These are phyloP conservation scores for Coemansia sp. DNA, from an alignment of 192 early-diverging fungal genomes.

Conservation along the genomic window DNA sequence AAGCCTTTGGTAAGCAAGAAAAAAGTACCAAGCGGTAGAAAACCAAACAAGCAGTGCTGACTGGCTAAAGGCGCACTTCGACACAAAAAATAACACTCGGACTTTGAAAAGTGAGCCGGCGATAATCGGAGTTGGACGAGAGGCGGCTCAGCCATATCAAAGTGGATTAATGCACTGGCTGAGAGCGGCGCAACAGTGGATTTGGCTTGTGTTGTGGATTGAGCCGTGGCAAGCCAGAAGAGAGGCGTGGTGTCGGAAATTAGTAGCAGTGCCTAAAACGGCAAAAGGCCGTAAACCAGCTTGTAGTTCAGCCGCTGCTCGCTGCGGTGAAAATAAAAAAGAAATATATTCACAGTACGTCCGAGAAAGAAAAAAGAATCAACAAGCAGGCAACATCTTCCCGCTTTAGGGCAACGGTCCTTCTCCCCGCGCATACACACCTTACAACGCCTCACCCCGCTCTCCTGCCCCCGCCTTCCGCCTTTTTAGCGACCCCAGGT, in stretches of 20 bases:
- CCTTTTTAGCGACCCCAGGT: conserved; percentile 6
- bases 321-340: not conserved
- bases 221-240: conserved; percentile 5
- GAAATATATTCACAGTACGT: not conserved
- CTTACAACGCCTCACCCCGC: conserved; percentile 1
- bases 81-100: not conserved
- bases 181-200: not conserved
- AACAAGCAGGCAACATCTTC: not conserved
- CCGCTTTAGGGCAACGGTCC: not conserved
- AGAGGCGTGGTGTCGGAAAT: not conserved
- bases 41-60: not conserved
- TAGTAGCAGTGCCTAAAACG: conserved; percentile 1
- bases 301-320: conserved; percentile 5
- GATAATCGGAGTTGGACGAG: not conserved
- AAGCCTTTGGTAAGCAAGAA: conserved; percentile 2
- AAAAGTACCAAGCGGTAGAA: not conserved
- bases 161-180: not conserved
- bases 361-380: not conserved
- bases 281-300: not conserved
- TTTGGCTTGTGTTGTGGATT: conserved; percentile 1
- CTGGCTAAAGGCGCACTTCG: not conserved
- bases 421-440: not conserved
- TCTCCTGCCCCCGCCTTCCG: not conserved
- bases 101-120: not conserved
- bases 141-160: not conserved